phyloP scores from a whole-genome alignment of 78 protist genomes.

The Polysphondylium violaceum region DNA sequence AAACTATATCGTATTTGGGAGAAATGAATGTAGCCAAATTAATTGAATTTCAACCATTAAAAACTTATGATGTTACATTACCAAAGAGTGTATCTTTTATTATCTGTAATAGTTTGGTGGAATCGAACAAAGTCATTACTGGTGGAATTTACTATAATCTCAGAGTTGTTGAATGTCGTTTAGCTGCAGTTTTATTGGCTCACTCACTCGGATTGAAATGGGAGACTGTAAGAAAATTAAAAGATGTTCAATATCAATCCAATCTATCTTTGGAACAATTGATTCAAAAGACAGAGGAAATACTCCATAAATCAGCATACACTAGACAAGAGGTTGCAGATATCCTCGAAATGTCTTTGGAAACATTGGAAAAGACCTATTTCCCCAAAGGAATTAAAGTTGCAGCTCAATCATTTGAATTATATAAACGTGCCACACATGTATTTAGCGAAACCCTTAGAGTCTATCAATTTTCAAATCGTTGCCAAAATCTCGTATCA shows the following conservation, averaged over 20 bases:
- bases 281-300: not conserved
- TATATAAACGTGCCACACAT: slow-evolving; percentile 59
- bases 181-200: slow-evolving; percentile 72
- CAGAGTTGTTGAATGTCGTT: slow-evolving; percentile 77
- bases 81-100: slow-evolving; percentile 71
- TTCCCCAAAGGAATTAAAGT: slow-evolving; percentile 56
- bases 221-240: slow-evolving; percentile 30
- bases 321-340: slow-evolving; percentile 53
- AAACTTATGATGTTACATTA: slow-evolving; percentile 36
- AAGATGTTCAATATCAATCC: slow-evolving; percentile 58
- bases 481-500: not conserved
- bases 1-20: slow-evolving; percentile 68
- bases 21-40: slow-evolving; percentile 47
- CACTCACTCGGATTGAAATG: slow-evolving; percentile 24
- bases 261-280: slow-evolving; percentile 25
- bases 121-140: slow-evolving; percentile 46
- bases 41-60: slow-evolving; percentile 72
- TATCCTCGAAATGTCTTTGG: slow-evolving; percentile 12
- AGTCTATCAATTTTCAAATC: slow-evolving; percentile 51
- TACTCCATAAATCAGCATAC: slow-evolving; percentile 26
- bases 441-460: slow-evolving; percentile 62
- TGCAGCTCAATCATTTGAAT: slow-evolving; percentile 39
- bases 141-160: slow-evolving; percentile 67
- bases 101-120: slow-evolving; percentile 64
- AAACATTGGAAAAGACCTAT: slow-evolving; percentile 17